Conservation (phyloP, 2,329 filamentous ascomycete species). For the Ophioceras dolichostomum region DNA sequence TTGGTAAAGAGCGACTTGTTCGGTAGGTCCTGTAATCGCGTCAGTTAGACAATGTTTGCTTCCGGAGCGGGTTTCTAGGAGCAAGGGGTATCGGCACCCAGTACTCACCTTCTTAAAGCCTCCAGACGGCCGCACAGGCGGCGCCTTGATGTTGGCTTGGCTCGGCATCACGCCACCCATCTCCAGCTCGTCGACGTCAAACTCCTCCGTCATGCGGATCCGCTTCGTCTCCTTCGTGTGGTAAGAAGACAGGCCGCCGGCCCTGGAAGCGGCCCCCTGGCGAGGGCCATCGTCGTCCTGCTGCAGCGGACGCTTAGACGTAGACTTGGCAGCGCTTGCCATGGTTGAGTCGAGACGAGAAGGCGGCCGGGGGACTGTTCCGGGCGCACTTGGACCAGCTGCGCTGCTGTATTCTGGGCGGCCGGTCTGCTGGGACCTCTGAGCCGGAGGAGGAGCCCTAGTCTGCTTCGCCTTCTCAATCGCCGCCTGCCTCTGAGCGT, state of each 20-base stretch:
- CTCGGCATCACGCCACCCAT: constrained; percentile 44
- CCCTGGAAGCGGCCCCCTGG: constrained; percentile 21
- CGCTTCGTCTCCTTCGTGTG: constrained; percentile 66
- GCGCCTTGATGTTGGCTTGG: constrained; percentile 55
- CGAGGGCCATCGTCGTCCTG: constrained; percentile 43
- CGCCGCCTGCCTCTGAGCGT: constrained; percentile 47
- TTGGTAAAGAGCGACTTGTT: constrained; percentile 47
- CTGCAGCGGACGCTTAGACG: constrained; percentile 63
- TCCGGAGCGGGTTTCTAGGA: too few relatives aligned
- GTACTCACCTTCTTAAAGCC: constrained; percentile 55
- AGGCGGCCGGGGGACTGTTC: constrained; percentile 25
- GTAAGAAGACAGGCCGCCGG: constrained; percentile 49
- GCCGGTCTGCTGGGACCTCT: constrained; percentile 40
- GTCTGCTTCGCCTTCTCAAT: constrained; percentile 56
- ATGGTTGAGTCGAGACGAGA: constrained; percentile 47
- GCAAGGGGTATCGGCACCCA: too few relatives aligned
- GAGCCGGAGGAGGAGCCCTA: constrained; percentile 47
- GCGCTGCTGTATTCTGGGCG: constrained; percentile 29
- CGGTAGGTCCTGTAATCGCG: constrained; percentile 37
- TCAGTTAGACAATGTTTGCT: too few relatives aligned
- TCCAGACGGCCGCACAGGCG: constrained; percentile 72
- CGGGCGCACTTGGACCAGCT: constrained; percentile 15
- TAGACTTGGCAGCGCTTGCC: constrained; percentile 54
- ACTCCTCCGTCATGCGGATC: constrained; percentile 62
- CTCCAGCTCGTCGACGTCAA: constrained; percentile 47